Conservation (phyloP, 441 rosid genomes). For the Gossypium trilobum region DNA sequence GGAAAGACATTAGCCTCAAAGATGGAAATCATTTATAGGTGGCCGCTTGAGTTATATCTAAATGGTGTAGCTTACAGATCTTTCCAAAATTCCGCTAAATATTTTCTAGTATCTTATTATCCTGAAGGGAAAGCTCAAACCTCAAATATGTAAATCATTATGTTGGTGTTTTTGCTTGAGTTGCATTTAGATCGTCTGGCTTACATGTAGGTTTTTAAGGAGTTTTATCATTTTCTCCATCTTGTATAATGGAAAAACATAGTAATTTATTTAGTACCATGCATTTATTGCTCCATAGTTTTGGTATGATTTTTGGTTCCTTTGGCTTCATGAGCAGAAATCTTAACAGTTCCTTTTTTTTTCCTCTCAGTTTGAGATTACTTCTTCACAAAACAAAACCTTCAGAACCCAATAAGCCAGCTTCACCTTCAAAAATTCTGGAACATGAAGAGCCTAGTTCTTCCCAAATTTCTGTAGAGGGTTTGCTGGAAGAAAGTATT, state of each 20-base stretch:
- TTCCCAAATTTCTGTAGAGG: slow-evolving; percentile 49
- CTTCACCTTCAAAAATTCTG: slow-evolving; percentile 33
- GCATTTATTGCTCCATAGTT: neutral
- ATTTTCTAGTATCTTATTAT: neutral
- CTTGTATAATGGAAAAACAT: neutral
- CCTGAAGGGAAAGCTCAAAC: neutral
- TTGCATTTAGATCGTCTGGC: slow-evolving; percentile 1
- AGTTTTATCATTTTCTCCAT: neutral
- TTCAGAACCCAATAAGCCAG: slow-evolving; percentile 45
- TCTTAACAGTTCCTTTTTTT: slow-evolving; percentile 19
- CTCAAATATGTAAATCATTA: slow-evolving; percentile 8
- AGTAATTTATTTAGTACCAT: neutral
- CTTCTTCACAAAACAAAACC: slow-evolving; percentile 45
- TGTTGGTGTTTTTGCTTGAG: neutral
- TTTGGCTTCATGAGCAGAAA: slow-evolving; percentile 11
- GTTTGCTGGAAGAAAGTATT: slow-evolving; percentile 54
- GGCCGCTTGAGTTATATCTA: neutral
- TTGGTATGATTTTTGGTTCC: neutral
- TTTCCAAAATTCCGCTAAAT: neutral
- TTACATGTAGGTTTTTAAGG: neutral
- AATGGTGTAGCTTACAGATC: neutral
- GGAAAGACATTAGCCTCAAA: neutral
- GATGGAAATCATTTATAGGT: neutral
- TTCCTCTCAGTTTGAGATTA: slow-evolving; percentile 48
- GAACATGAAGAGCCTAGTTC: slow-evolving; percentile 53